Conservation (phyloP, 176 grass and related monocot genomes). For the Triticum turgidum region DNA sequence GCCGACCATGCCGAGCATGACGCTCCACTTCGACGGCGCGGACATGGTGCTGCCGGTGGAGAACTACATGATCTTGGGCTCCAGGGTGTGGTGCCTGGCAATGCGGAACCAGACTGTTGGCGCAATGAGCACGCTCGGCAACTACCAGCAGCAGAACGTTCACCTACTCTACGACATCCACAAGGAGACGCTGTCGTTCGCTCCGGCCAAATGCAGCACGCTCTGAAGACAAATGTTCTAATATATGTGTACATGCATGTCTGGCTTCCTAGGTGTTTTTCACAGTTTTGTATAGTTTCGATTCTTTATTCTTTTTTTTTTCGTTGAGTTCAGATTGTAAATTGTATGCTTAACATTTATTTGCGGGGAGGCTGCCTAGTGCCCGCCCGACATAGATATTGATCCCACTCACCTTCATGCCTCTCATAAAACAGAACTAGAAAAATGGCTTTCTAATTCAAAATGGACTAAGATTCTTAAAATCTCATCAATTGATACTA, state of each 20-base stretch:
- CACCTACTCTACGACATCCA: slow-evolving; percentile 73
- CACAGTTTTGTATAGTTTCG: background rate
- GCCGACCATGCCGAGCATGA: slow-evolving; percentile 47
- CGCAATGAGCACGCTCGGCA: slow-evolving; percentile 42
- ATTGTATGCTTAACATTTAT: background rate
- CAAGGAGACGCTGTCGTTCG: slow-evolving; percentile 51
- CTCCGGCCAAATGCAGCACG: slow-evolving; percentile 42
- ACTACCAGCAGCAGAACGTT: slow-evolving; percentile 75
- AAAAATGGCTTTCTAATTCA: background rate
- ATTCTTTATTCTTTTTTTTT: background rate
- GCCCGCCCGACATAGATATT: background rate
- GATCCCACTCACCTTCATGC: background rate
- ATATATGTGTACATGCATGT: background rate
- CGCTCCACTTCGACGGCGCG: slow-evolving; percentile 50
- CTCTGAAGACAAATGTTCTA: slow-evolving; percentile 25
- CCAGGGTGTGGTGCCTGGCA: slow-evolving; percentile 51
- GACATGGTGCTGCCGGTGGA: slow-evolving; percentile 54
- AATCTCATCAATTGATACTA: too few relatives aligned
- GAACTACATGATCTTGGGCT: slow-evolving; percentile 54
- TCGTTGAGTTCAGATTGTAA: background rate
- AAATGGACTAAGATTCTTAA: background rate
- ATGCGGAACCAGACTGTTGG: slow-evolving; percentile 27
- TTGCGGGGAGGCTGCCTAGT: background rate
- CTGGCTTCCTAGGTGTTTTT: background rate
- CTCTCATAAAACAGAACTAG: background rate